Conservation (phyloP, 352 stramenopile genomes). For the Phytophthora palmivora region DNA sequence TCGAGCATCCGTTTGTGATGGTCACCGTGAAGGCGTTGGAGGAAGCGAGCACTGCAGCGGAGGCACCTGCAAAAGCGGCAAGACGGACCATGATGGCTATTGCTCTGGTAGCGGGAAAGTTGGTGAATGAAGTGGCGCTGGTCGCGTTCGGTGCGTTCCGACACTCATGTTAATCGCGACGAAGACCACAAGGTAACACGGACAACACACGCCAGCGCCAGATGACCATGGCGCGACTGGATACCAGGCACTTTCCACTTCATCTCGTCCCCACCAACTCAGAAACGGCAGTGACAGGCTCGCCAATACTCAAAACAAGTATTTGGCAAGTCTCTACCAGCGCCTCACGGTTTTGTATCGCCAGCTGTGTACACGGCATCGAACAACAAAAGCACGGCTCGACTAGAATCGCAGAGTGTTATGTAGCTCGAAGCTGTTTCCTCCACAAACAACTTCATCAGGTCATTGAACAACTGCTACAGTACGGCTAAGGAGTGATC, state of each 20-base stretch:
- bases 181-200: constrained; percentile 15
- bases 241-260: constrained; percentile 22
- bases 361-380: constrained; percentile 18
- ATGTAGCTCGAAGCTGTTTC: neutral
- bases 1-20: constrained; percentile 66
- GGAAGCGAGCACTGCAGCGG: constrained; percentile 30
- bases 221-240: constrained; percentile 34
- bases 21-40: constrained; percentile 57
- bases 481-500: too few species aligned
- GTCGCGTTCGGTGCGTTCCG: too few species aligned
- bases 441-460: constrained; percentile 19
- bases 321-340: neutral
- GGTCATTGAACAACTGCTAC: too few species aligned
- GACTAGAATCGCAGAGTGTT: neutral
- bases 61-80: constrained; percentile 26
- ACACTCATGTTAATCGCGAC: constrained; percentile 1
- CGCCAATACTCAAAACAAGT: constrained; percentile 20
- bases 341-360: constrained; percentile 20
- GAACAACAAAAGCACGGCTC: constrained; percentile 30
- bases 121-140: constrained; percentile 35
- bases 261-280: constrained; percentile 19
- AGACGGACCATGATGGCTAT: constrained; percentile 39
- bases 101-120: constrained; percentile 15
- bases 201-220: constrained; percentile 23
- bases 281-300: constrained; percentile 30